Conservation (phyloP, 345 rosid genomes). For the Cardamine chenopodiifolia region DNA sequence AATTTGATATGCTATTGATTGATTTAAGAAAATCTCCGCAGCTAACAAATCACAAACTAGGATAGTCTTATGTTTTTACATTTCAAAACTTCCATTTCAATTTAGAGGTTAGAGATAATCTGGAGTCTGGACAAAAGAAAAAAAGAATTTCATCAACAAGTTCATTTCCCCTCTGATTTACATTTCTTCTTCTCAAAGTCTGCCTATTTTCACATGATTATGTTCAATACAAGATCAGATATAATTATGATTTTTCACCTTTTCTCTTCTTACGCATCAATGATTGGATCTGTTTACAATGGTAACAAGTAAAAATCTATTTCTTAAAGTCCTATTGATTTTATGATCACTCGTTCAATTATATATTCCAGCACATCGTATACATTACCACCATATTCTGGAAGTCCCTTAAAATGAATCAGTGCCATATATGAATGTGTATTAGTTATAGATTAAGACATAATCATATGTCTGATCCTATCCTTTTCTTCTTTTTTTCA, state of each 20-base stretch:
- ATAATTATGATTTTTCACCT: constrained; percentile 8
- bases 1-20: neutral
- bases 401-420: neutral
- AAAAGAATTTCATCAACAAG: neutral
- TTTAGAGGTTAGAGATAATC: neutral
- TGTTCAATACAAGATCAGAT: constrained; percentile 9
- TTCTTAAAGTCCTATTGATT: neutral
- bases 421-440: constrained; percentile 11
- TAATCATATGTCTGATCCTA: constrained; percentile 14
- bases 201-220: constrained; percentile 22
- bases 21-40: constrained; percentile 1
- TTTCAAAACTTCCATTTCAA: neutral
- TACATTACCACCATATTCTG: neutral
- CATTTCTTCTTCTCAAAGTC: constrained; percentile 24
- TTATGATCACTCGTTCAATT: constrained; percentile 1
- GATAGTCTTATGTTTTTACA: neutral
- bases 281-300: constrained; percentile 22
- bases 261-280: constrained; percentile 37
- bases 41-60: neutral
- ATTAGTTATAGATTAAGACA: constrained; percentile 25
- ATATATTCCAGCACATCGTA: neutral
- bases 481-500: neutral
- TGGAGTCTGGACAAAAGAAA: neutral
- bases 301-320: constrained; percentile 22
- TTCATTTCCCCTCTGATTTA: neutral